A percentile compares a stretch with the other conserved stretches of the same genome.
phyloP scores from a whole-genome alignment of 805 yeast species.

The Millerozyma miso region DNA sequence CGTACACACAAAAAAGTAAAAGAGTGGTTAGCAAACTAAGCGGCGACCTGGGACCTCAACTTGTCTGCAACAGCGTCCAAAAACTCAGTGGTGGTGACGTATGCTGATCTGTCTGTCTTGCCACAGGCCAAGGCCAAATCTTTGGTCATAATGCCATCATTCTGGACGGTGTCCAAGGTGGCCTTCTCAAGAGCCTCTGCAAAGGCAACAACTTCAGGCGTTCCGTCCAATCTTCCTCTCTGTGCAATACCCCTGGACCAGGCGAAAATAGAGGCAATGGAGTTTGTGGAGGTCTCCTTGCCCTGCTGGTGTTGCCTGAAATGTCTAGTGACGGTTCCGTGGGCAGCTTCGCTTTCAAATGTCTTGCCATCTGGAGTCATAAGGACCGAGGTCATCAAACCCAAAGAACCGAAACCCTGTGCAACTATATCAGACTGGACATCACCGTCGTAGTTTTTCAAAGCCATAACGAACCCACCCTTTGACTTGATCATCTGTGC shows the following conservation, averaged over 20 bases:
- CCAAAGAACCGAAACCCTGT: slow-evolving; percentile 81
- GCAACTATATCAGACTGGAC: slow-evolving; percentile 84
- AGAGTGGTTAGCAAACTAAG: too few species aligned
- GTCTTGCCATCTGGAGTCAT: slow-evolving; percentile 84
- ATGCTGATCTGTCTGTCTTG: slow-evolving; percentile 54
- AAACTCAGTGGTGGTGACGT: slow-evolving; percentile 73
- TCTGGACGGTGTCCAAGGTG: slow-evolving; percentile 67
- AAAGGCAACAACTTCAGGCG: slow-evolving; percentile 66
- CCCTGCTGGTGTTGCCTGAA: slow-evolving; percentile 79
- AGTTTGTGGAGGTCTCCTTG: slow-evolving; percentile 78
- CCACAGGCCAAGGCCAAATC: slow-evolving; percentile 75
- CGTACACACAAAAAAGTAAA: too few species aligned
- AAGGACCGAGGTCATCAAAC: slow-evolving; percentile 78
- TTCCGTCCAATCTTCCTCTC: slow-evolving; percentile 72
- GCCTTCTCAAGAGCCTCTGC: slow-evolving; percentile 63
- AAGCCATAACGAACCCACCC: slow-evolving; percentile 77
- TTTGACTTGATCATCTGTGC: slow-evolving; percentile 84
- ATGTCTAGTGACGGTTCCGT: slow-evolving; percentile 85
- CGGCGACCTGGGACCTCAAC: slow-evolving; percentile 25
- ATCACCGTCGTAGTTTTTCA: slow-evolving; percentile 84
- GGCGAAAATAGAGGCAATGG: slow-evolving; percentile 81
- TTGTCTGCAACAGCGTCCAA: slow-evolving; percentile 70
- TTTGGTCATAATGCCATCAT: slow-evolving; percentile 77
- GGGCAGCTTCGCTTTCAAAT: slow-evolving; percentile 85
- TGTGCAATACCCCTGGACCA: slow-evolving; percentile 83